Evolutionary conservation across 2,329 filamentous ascomycete genomes (phyloP).

Genomic region (Aspergillus sergii): DNA sequence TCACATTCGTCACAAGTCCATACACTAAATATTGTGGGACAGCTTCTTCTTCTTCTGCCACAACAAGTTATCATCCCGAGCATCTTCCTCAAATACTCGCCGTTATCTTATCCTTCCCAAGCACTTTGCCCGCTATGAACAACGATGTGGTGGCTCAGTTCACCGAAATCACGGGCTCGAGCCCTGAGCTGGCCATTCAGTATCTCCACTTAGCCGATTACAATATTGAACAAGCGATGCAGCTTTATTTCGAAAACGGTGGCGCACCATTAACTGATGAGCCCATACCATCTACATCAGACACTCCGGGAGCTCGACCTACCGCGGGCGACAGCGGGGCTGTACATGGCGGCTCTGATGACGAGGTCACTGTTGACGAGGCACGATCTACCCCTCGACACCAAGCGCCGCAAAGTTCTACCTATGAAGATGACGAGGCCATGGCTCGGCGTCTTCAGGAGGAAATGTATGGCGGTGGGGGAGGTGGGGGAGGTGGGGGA

Average conservation of each 20-base stretch:
- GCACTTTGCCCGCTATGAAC: constrained; percentile 57
- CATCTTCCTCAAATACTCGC: background rate
- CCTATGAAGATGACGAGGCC: constrained; percentile 84
- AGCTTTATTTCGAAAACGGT: constrained; percentile 87
- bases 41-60: background rate
- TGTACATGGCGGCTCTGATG: constrained; percentile 77
- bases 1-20: constrained; percentile 7
- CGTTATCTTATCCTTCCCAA: background rate
- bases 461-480: constrained; percentile 73
- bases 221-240: constrained; percentile 81
- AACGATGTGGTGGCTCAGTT: constrained; percentile 74
- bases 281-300: constrained; percentile 40
- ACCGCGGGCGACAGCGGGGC: constrained; percentile 56
- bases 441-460: constrained; percentile 92
- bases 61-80: constrained; percentile 7
- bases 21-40: constrained; percentile 10
- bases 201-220: constrained; percentile 85
- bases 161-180: constrained; percentile 76
- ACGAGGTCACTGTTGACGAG: constrained; percentile 59
- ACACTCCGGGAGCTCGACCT: constrained; percentile 28
- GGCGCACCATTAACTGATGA: constrained; percentile 62
- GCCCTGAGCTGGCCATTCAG: constrained; percentile 72
- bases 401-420: constrained; percentile 49
- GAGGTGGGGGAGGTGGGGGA: constrained; percentile 52
- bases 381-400: constrained; percentile 29